These are phyloP conservation scores for Penicillium sp. DNA, from an alignment of 2,329 filamentous ascomycete genomes.

Conservation along the genomic window DNA sequence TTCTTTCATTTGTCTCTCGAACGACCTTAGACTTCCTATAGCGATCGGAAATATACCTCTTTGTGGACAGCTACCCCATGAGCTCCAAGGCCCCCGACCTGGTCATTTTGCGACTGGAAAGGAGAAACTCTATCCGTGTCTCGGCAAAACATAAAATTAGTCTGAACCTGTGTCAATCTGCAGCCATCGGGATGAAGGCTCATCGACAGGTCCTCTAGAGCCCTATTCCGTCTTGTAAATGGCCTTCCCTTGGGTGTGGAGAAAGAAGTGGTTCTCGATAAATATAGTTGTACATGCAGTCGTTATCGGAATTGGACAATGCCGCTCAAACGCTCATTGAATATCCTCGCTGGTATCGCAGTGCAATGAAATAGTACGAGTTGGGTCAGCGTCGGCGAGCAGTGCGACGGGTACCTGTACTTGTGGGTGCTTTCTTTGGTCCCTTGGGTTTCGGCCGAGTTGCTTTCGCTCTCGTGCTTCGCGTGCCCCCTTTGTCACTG, in stretches of 20 bases:
- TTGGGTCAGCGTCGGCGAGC: slow-evolving; percentile 28
- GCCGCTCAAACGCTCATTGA: slow-evolving; percentile 4
- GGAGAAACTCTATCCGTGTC: too few relatives aligned
- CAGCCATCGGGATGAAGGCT: too few relatives aligned
- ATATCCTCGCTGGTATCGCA: slow-evolving; percentile 25
- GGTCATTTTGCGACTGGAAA: too few relatives aligned
- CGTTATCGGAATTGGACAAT: not conserved
- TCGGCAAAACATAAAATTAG: too few relatives aligned
- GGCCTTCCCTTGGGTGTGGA: too few relatives aligned
- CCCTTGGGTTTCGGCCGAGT: slow-evolving; percentile 33
- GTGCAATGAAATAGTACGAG: slow-evolving; percentile 1
- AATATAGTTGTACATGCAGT: not conserved
- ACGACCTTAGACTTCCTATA: slow-evolving; percentile 34
- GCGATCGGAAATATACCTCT: slow-evolving; percentile 33
- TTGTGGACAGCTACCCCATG: slow-evolving; percentile 18
- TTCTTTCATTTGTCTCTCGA: slow-evolving; percentile 30
- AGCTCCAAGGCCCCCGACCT: too few relatives aligned
- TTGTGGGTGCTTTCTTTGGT: slow-evolving; percentile 25
- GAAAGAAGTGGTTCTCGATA: too few relatives aligned
- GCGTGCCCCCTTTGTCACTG: slow-evolving; percentile 31
- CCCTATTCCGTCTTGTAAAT: too few relatives aligned
- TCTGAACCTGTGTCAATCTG: too few relatives aligned
- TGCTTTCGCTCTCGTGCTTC: slow-evolving; percentile 33
- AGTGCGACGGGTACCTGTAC: slow-evolving; percentile 32
- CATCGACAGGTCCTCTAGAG: too few relatives aligned